These are phyloP conservation scores for Cordyceps fumosorosea DNA, from an alignment of 2,329 filamentous ascomycete genomes.

Conservation along the genomic window DNA sequence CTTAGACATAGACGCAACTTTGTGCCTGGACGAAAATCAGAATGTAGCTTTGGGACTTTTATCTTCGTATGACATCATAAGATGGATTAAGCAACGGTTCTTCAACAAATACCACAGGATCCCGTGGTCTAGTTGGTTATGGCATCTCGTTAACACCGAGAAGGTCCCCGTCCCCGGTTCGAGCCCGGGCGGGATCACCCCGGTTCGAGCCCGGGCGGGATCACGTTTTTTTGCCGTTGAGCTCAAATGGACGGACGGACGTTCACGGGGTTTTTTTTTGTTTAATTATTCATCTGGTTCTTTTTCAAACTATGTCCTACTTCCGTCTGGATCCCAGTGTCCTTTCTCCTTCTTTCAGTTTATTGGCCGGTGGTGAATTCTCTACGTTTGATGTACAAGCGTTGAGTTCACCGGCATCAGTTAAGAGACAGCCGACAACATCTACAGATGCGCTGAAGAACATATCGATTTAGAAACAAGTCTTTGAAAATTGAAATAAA, in stretches of 20 bases:
- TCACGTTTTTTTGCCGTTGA: constrained; percentile 19
- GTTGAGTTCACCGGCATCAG: no score
- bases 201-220: constrained; percentile 34
- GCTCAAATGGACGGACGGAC: not conserved
- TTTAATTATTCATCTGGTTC: not conserved
- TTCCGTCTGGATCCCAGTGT: no score
- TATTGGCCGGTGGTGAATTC: no score
- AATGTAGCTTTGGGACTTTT: not conserved
- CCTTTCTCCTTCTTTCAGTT: no score
- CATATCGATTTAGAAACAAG: no score
- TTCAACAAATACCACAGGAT: constrained; percentile 16
- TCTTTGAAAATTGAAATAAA: no score
- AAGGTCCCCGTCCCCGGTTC: constrained; percentile 35
- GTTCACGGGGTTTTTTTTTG: not conserved
- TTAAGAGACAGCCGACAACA: no score
- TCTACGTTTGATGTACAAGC: no score
- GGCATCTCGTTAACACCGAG: constrained; percentile 35
- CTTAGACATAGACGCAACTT: not conserved
- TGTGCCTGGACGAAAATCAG: not conserved
- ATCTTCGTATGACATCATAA: not conserved
- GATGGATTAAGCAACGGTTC: not conserved
- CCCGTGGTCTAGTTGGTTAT: constrained; percentile 36
- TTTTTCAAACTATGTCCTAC: not conserved
- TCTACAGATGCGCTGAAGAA: no score
- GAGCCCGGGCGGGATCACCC: constrained; percentile 33